Percentiles rank a stretch among this genome's conserved stretches.
Evolutionary conservation across 768 basidiomycete species (phyloP).

Genomic region (Tubosaeta sp.): DNA sequence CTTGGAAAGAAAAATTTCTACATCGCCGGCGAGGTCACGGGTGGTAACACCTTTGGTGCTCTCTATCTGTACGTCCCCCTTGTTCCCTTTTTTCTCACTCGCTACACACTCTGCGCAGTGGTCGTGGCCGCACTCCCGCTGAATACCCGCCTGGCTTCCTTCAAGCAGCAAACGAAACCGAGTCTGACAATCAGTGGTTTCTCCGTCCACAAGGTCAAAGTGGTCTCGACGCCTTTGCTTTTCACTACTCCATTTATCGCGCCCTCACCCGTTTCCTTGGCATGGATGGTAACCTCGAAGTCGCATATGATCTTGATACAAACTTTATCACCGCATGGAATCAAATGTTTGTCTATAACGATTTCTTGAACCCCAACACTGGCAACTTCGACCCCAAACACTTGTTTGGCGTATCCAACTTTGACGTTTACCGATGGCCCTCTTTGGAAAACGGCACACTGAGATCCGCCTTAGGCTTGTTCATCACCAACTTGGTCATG

Average conservation of each 20-base stretch:
- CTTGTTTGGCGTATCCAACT: conserved; percentile 91
- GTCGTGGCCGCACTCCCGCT: conserved; percentile 81
- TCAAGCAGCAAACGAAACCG: conserved; percentile 62
- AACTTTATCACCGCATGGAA: conserved; percentile 93
- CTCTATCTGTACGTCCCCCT: conserved; percentile 65
- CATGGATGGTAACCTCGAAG: conserved; percentile 93
- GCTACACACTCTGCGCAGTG: conserved; percentile 39
- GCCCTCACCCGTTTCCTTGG: conserved; percentile 82
- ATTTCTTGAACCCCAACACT: conserved; percentile 71
- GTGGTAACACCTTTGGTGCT: conserved; percentile 86
- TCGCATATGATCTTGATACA: conserved; percentile 77
- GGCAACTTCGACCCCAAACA: conserved; percentile 76
- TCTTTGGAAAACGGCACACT: conserved; percentile 81
- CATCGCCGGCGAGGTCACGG: conserved; percentile 92
- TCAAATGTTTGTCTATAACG: conserved; percentile 83
- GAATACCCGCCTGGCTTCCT: conserved; percentile 66
- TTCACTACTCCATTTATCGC: conserved; percentile 94
- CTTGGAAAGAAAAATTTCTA: conserved; percentile 84
- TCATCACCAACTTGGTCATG: conserved; percentile 76
- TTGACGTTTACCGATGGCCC: conserved; percentile 94
- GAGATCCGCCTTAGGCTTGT: conserved; percentile 69
- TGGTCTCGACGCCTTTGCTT: conserved; percentile 76
- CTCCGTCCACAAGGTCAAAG: conserved; percentile 59
- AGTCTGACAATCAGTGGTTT: conserved; percentile 67
- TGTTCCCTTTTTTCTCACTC: background rate